Evolutionary conservation across 23 red algal genomes (phyloP).

Genomic region (Agarophyton chilense): DNA sequence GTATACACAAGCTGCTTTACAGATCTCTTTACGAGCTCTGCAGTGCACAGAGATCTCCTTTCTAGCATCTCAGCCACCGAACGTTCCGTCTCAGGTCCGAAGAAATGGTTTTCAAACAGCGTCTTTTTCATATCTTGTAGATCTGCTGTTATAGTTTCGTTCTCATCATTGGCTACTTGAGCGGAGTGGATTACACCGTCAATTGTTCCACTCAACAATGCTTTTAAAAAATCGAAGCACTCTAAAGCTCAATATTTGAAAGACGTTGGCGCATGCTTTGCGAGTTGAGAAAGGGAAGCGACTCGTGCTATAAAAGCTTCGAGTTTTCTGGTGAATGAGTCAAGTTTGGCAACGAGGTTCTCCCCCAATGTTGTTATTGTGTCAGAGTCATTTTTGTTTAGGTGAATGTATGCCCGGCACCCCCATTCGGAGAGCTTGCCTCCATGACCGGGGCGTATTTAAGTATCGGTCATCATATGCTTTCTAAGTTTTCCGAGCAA

Average conservation of each 20-base stretch:
- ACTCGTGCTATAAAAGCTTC: conserved; percentile 34
- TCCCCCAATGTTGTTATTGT: not conserved
- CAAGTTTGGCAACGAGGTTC: conserved; percentile 1
- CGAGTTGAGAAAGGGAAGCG: conserved; percentile 54
- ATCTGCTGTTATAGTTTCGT: not conserved
- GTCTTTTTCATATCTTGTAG: not conserved
- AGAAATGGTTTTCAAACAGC: not conserved
- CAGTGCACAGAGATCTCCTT: not conserved
- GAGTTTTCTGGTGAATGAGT: conserved; percentile 36
- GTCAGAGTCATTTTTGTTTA: not conserved
- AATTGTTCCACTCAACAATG: conserved; percentile 53
- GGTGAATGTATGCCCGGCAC: conserved; percentile 2
- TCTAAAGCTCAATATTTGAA: conserved; percentile 49
- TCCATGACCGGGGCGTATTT: conserved; percentile 14
- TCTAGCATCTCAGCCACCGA: not conserved
- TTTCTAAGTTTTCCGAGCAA: not conserved
- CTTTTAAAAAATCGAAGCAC: conserved; percentile 69
- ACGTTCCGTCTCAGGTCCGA: not conserved
- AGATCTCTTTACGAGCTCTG: conserved; percentile 36
- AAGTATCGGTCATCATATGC: conserved; percentile 6
- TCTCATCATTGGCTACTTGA: not conserved
- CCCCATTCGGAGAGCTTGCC: conserved; percentile 39
- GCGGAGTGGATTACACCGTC: conserved; percentile 24
- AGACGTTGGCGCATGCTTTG: conserved; percentile 31
- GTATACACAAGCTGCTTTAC: conserved; percentile 49